Conservation (phyloP, 2,329 filamentous ascomycete species). For the Colletotrichum magnum region DNA sequence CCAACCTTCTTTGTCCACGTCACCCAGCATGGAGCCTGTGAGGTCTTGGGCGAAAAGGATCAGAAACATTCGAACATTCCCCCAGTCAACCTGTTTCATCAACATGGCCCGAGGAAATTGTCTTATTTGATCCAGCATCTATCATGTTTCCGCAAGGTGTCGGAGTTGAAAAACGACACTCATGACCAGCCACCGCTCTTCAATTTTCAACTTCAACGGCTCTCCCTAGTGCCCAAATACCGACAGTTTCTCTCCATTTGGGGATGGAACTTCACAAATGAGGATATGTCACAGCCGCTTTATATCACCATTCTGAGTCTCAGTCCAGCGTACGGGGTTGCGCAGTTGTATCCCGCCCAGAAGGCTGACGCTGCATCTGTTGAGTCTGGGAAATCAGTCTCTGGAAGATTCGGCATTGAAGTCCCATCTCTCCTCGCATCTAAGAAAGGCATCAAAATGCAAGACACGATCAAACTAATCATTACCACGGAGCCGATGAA, state of each 20-base stretch:
- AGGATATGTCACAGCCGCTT: background rate
- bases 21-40: background rate
- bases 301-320: background rate
- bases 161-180: background rate
- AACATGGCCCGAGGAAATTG: background rate
- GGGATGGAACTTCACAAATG: background rate
- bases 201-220: background rate
- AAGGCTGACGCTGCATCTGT: background rate
- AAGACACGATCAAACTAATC: background rate
- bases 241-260: background rate
- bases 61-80: background rate
- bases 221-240: background rate
- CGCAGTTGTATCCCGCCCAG: background rate
- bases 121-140: background rate
- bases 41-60: background rate
- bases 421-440: background rate
- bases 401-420: background rate
- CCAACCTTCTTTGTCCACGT: background rate
- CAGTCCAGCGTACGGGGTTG: background rate
- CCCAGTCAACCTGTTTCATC: background rate
- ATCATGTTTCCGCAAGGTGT: background rate
- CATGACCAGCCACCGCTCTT: background rate
- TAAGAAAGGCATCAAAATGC: background rate
- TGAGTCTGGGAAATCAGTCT: background rate
- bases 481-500: background rate